Base-by-base conservation (phyloP, 1,139 yeast genomes). In the Magnusiomyces sp. region DNA sequence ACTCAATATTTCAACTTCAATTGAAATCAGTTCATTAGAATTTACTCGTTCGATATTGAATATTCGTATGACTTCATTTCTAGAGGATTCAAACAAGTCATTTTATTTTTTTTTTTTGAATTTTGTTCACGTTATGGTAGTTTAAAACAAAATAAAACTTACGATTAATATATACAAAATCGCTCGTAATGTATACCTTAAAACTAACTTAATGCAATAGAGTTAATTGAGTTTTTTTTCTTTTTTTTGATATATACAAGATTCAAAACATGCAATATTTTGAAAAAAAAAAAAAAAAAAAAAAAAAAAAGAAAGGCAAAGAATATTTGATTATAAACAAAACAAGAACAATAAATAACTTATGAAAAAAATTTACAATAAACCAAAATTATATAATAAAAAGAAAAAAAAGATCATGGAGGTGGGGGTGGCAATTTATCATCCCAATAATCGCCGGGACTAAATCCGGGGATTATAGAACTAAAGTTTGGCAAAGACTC, bases 381-480 rank as follows among this genome's bases (percentile, higher is more conserved):
- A 10, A 32, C 34, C 13, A 32, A 13, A 10, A 10, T 34, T 17
- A 34, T n/a, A n/a, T 14, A 9, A n/a, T 17, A 40, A 9, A 48
- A 43, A n/a, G 37, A 23, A 32, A 46, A 17, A 43, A 49, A 7
- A 40, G 51, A 2, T 47, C 45, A 10, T 54, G 52, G 2, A 53
- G 10, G 34, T 13, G 34, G 34, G 14, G 17, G 29, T 13, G 11
- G 16, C 6, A 16, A 52, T 43, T 64, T 62, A 33, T 63, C 66
- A 50, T 64, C 66, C 59, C 61, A 60, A 54, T 64, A 64, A 43
- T 64, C 67, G n/a, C 62, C 65, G 5, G 59, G 57, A 19, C 56
- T 55, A 48, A 63, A 64, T 10, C 67, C 65, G 5, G 64, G 62
- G 11, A 54, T n/a, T n/a, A n/a, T 57, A 1, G 59, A 57, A 31